These are phyloP conservation scores for Penicillium lagena DNA, from an alignment of 495 filamentous ascomycete genomes.

Conservation along the genomic window DNA sequence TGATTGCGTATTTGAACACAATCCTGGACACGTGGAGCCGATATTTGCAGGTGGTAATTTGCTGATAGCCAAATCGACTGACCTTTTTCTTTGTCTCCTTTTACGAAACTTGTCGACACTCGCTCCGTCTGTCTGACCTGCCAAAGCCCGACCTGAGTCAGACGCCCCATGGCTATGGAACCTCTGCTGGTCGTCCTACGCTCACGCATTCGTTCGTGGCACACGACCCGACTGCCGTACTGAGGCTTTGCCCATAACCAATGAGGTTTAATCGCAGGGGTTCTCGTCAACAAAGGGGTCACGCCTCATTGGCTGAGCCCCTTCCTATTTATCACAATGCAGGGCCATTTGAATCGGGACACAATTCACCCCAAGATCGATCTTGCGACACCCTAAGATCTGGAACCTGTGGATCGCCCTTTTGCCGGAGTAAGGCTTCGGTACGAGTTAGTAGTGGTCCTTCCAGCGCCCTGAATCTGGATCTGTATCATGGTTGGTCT, in stretches of 20 bases:
- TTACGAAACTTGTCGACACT: not conserved
- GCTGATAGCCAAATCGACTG: not conserved
- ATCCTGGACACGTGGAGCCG: conserved; percentile 8
- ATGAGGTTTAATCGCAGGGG: no score
- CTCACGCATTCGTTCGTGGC: conserved; percentile 6
- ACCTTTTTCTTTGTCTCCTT: conserved; percentile 1
- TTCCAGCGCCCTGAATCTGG: not conserved
- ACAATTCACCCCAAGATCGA: no score
- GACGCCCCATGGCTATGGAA: conserved; percentile 3
- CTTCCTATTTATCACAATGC: not conserved
- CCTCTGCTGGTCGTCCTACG: not conserved
- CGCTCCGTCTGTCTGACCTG: conserved; percentile 1
- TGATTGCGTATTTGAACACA: conserved; percentile 8
- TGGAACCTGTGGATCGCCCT: not conserved
- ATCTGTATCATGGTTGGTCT: conserved; percentile 1
- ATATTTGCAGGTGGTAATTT: not conserved
- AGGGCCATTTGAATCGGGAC: not conserved
- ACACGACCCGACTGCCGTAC: not conserved
- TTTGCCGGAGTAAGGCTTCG: conserved; percentile 1
- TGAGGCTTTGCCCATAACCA: not conserved
- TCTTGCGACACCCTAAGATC: no score
- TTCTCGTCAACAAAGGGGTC: no score
- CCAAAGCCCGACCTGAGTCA: conserved; percentile 8
- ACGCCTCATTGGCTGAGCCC: not conserved
- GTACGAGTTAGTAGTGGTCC: not conserved